Conservation (phyloP, 768 basidiomycete species). For the Asterophora parasitica region DNA sequence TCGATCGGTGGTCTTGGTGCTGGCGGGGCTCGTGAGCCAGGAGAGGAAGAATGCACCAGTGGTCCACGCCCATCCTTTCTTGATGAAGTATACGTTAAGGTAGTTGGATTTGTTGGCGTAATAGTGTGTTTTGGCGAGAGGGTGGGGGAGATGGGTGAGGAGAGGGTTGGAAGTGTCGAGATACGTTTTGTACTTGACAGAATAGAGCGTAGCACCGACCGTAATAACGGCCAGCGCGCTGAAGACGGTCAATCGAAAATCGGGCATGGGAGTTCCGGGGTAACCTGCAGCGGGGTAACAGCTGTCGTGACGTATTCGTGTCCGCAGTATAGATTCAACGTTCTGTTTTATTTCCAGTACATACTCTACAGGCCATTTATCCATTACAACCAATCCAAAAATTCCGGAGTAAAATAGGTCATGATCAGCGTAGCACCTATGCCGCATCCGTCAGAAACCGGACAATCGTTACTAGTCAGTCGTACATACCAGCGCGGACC, state of each 20-base stretch:
- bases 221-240: constrained; percentile 41
- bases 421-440: constrained; percentile 85
- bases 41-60: constrained; percentile 56
- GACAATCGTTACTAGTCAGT: background rate
- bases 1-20: constrained; percentile 35
- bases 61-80: constrained; percentile 91
- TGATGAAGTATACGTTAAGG: constrained; percentile 86
- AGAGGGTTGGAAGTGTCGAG: constrained; percentile 83
- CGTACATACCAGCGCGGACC: constrained; percentile 76
- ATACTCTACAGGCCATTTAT: background rate
- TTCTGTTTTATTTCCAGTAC: constrained; percentile 1
- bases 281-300: background rate
- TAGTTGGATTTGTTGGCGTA: constrained; percentile 79
- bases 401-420: constrained; percentile 95
- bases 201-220: constrained; percentile 60
- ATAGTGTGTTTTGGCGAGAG: constrained; percentile 55
- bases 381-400: constrained; percentile 75
- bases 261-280: constrained; percentile 15
- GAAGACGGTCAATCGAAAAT: constrained; percentile 29
- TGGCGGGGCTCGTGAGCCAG: constrained; percentile 53
- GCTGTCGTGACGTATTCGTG: background rate
- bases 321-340: no score
- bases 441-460: background rate
- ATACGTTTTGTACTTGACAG: constrained; percentile 58
- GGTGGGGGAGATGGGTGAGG: constrained; percentile 65